These are phyloP conservation scores for Nakazawaea siamensis DNA, from an alignment of 805 yeast genomes.

Conservation along the genomic window DNA sequence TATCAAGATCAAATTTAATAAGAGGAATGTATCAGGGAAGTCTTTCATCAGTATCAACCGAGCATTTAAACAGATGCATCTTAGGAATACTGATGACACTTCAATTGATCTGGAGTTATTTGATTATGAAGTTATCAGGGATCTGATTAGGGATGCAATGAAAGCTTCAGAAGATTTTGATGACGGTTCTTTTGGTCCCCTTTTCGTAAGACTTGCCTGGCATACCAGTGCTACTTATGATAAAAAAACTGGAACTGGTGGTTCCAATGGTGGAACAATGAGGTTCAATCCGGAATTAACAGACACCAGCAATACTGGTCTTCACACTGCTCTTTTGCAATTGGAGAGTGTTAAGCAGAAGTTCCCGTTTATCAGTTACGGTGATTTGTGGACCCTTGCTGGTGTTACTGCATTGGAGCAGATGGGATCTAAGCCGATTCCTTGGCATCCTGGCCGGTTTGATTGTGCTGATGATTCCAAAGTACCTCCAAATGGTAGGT, in stretches of 20 bases:
- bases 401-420: slow-evolving; percentile 77
- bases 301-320: slow-evolving; percentile 57
- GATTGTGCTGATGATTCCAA: slow-evolving; percentile 42
- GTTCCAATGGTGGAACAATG: slow-evolving; percentile 70
- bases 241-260: slow-evolving; percentile 42
- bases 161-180: slow-evolving; percentile 41
- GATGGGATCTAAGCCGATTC: slow-evolving; percentile 68
- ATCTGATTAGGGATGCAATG: slow-evolving; percentile 26
- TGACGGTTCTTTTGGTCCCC: slow-evolving; percentile 69
- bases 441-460: slow-evolving; percentile 79
- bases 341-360: slow-evolving; percentile 46
- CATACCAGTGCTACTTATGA: slow-evolving; percentile 83
- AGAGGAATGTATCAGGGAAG: too few relatives aligned
- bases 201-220: slow-evolving; percentile 77
- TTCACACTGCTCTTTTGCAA: slow-evolving; percentile 47
- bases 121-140: slow-evolving; percentile 24
- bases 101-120: slow-evolving; percentile 7
- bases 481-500: slow-evolving; percentile 58
- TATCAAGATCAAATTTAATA: slow-evolving; percentile 5
- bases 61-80: too few relatives aligned
- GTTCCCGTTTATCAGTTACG: slow-evolving; percentile 66
- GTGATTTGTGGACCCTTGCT: slow-evolving; percentile 74
- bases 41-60: too few relatives aligned
- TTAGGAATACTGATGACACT: neutral
- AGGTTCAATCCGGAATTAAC: slow-evolving; percentile 43